phyloP scores from a whole-genome alignment of 305 asterid species.

The Fraxinus paxiana region DNA sequence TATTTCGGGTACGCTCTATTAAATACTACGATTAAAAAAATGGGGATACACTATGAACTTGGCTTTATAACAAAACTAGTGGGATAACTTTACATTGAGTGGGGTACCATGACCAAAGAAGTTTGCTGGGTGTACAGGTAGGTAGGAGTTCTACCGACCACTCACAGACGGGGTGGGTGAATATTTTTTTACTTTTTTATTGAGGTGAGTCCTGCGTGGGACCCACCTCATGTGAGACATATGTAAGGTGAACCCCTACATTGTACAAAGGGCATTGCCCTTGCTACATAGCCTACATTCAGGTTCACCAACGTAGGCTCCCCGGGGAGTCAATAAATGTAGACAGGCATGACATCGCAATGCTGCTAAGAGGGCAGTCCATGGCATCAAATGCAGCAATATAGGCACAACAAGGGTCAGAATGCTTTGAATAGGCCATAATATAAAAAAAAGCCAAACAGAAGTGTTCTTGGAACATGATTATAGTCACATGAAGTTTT shows the following conservation, averaged over 20 bases:
- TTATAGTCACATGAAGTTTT: conserved; percentile 37
- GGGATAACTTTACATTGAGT: neutral
- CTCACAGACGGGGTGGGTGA: too few relatives aligned
- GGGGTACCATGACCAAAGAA: too few relatives aligned
- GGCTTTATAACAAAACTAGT: neutral
- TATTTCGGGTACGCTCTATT: neutral
- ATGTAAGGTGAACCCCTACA: too few relatives aligned
- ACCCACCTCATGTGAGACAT: too few relatives aligned
- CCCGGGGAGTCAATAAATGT: neutral
- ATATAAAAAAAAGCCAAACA: neutral
- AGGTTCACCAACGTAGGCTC: neutral
- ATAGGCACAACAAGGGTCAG: neutral
- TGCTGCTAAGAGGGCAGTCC: neutral
- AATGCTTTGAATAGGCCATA: neutral
- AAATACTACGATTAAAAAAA: too few relatives aligned
- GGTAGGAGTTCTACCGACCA: too few relatives aligned
- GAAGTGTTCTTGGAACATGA: neutral
- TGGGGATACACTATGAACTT: neutral
- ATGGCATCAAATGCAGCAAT: neutral
- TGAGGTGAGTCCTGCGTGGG: too few relatives aligned
- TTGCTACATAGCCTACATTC: neutral
- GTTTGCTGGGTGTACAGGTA: too few relatives aligned
- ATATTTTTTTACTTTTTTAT: too few relatives aligned
- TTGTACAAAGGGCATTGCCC: neutral
- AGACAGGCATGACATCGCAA: neutral